Percentiles rank a stretch among this genome's conserved stretches.
These are phyloP conservation scores for Pseudotulostoma volvatum DNA, from an alignment of 495 filamentous ascomycete species.

Conservation along the genomic window DNA sequence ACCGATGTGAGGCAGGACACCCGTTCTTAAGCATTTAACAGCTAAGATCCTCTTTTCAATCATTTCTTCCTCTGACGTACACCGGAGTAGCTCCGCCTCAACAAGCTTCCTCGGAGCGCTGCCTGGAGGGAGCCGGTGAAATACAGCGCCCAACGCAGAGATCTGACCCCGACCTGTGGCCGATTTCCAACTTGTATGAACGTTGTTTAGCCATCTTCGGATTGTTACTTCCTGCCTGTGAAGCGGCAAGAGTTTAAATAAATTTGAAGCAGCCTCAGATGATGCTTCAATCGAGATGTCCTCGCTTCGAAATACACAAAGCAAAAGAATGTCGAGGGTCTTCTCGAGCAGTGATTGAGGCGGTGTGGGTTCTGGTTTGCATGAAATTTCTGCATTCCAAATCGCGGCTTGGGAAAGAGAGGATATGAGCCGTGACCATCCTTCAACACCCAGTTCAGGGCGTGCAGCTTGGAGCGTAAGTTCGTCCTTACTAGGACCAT, in stretches of 20 bases:
- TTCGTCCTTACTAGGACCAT: slow-evolving; percentile 25
- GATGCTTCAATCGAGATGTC: slow-evolving; percentile 31
- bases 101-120: slow-evolving; percentile 13
- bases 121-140: slow-evolving; percentile 14
- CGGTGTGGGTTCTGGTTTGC: slow-evolving; percentile 5
- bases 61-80: slow-evolving; percentile 24
- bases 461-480: slow-evolving; percentile 35
- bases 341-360: slow-evolving; percentile 17
- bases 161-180: slow-evolving; percentile 30
- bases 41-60: slow-evolving; percentile 45
- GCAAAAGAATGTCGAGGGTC: slow-evolving; percentile 21
- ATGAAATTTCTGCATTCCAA: slow-evolving; percentile 5
- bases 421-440: slow-evolving; percentile 38
- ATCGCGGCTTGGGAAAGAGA: slow-evolving; percentile 14
- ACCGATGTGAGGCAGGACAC: slow-evolving; percentile 29
- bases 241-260: slow-evolving; percentile 25
- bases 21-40: slow-evolving; percentile 39
- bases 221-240: slow-evolving; percentile 19
- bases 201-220: slow-evolving; percentile 22
- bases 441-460: slow-evolving; percentile 55
- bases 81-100: slow-evolving; percentile 19
- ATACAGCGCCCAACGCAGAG: slow-evolving; percentile 26
- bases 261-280: slow-evolving; percentile 25
- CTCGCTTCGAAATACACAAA: slow-evolving; percentile 31
- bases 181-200: slow-evolving; percentile 21